phyloP scores from a whole-genome alignment of 2,329 filamentous ascomycete genomes.

The Fusarium compactum region DNA sequence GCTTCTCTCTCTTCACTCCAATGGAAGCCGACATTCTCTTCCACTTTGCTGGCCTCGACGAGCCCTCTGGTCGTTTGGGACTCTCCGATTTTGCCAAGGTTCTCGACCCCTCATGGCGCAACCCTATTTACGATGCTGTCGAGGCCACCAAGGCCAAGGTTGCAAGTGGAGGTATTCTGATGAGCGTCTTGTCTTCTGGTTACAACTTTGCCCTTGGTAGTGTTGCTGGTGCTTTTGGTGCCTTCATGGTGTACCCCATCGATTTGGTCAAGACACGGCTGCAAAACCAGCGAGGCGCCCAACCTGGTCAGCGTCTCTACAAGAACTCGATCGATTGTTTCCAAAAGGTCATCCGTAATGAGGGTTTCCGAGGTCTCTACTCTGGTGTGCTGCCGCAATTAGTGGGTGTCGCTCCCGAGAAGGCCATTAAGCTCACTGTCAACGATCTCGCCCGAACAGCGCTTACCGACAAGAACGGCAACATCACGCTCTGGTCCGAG shows the following conservation, averaged over 20 bases:
- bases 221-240: conserved; percentile 93
- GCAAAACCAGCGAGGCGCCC: conserved; percentile 91
- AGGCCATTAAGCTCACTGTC: conserved; percentile 98
- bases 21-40: conserved; percentile 99
- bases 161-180: conserved; percentile 60
- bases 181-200: conserved; percentile 73
- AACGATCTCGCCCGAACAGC: conserved; percentile 89
- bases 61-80: conserved; percentile 85
- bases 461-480: conserved; percentile 80
- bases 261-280: conserved; percentile 98
- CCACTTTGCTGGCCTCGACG: conserved; percentile 94
- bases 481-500: conserved; percentile 79
- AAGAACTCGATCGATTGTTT: conserved; percentile 98
- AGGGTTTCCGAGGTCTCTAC: conserved; percentile 90
- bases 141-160: conserved; percentile 58
- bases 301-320: conserved; percentile 89
- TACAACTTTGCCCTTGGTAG: conserved; percentile 94
- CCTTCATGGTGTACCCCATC: conserved; percentile 99
- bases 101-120: conserved; percentile 91
- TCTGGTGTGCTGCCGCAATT: conserved; percentile 95
- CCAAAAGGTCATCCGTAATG: conserved; percentile 91
- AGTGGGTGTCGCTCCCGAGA: conserved; percentile 97
- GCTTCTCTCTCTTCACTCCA: conserved; percentile 95
- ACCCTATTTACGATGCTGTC: conserved; percentile 65
- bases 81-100: conserved; percentile 93